Conservation (phyloP, 1,284 basidiomycete species). For the Pholiota adiposa region DNA sequence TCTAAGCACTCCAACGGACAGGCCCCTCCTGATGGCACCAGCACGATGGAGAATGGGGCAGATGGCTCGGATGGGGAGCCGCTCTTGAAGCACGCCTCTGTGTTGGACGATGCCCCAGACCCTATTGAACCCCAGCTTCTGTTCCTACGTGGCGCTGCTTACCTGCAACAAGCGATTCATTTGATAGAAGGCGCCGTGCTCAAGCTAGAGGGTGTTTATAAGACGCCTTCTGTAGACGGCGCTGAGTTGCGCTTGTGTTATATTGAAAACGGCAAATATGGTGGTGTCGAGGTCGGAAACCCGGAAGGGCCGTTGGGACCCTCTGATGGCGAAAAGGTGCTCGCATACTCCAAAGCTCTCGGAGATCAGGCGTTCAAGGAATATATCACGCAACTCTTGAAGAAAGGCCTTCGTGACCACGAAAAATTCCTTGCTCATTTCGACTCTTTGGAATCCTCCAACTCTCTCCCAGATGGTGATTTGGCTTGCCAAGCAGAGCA, state of each 20-base stretch:
- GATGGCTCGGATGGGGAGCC: constrained; percentile 57
- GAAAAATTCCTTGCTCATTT: constrained; percentile 82
- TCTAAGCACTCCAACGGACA: constrained; percentile 52
- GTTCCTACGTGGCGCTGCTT: constrained; percentile 79
- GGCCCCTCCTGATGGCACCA: constrained; percentile 66
- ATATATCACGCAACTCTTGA: constrained; percentile 58
- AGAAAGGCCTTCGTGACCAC: constrained; percentile 78
- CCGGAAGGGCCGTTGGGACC: constrained; percentile 74
- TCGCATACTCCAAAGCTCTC: constrained; percentile 63
- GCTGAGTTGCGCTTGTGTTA: constrained; percentile 76
- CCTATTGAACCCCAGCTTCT: constrained; percentile 82
- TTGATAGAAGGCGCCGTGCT: constrained; percentile 74
- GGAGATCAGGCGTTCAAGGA: constrained; percentile 57
- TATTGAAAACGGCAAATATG: constrained; percentile 70
- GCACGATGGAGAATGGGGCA: constrained; percentile 45
- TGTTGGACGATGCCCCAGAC: constrained; percentile 73
- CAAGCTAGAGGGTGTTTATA: constrained; percentile 67
- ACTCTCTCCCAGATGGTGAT: constrained; percentile 44
- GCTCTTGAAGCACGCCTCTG: constrained; percentile 63
- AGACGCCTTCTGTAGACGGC: constrained; percentile 59
- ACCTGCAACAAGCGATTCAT: constrained; percentile 74
- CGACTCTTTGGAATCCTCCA: constrained; percentile 61
- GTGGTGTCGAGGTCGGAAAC: constrained; percentile 78
- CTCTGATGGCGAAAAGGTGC: constrained; percentile 57
- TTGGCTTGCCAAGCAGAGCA: constrained; percentile 60